Percentiles rank a stretch among this genome's conserved stretches.
Evolutionary conservation across 1,284 basidiomycete genomes (phyloP).

Genomic region (Pyrrhoderma lamaoense): DNA sequence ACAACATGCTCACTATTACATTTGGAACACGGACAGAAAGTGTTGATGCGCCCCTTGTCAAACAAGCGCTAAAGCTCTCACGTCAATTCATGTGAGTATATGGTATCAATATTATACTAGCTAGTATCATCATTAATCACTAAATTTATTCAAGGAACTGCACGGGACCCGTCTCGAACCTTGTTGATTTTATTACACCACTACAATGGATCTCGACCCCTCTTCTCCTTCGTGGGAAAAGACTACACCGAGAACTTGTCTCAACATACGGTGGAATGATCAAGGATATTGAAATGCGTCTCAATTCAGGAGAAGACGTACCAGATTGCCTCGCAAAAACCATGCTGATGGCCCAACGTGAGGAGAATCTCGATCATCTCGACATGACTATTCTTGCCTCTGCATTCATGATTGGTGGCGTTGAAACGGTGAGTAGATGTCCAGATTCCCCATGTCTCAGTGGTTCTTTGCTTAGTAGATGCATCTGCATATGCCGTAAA

Average conservation of each 20-base stretch:
- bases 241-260: conserved; percentile 31
- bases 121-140: conserved; percentile 18
- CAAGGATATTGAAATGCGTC: conserved; percentile 27
- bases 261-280: conserved; percentile 33
- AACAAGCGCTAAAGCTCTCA: conserved; percentile 26
- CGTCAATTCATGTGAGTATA: conserved; percentile 31
- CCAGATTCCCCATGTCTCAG: conserved; percentile 21
- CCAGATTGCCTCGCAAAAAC: conserved; percentile 36
- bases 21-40: conserved; percentile 32
- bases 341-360: conserved; percentile 28
- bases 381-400: conserved; percentile 34
- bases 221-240: conserved; percentile 27
- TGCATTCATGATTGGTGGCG: conserved; percentile 37
- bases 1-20: conserved; percentile 33
- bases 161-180: conserved; percentile 33
- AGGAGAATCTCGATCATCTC: conserved; percentile 31
- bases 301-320: conserved; percentile 29
- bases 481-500: too few species aligned
- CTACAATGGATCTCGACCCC: conserved; percentile 32
- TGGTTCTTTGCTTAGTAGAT: neutral
- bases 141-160: conserved; percentile 21
- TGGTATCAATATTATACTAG: too few species aligned
- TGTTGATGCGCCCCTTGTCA: conserved; percentile 29
- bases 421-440: conserved; percentile 25
- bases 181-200: conserved; percentile 33